Conservation (phyloP, 1,284 basidiomycete genomes). For the Tausonia pullulans region DNA sequence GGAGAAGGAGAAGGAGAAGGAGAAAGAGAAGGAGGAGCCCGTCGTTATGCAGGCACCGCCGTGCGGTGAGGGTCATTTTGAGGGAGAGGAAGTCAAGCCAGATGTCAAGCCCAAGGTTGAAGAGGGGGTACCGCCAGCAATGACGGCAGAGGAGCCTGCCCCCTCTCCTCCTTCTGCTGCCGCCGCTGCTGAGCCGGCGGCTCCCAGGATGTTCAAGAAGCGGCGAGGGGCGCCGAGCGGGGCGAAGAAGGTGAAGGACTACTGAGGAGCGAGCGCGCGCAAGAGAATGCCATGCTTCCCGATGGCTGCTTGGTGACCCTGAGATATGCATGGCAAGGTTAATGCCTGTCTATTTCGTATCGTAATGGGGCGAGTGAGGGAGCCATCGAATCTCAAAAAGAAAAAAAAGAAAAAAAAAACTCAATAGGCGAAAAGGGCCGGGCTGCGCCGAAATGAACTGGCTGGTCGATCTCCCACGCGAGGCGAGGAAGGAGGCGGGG, state of each 20-base stretch:
- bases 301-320: background rate
- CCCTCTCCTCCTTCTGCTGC: background rate
- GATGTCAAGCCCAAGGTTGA: conserved; percentile 2
- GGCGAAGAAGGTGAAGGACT: conserved; percentile 16
- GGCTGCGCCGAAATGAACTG: too few relatives aligned
- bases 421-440: too few relatives aligned
- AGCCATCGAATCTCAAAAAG: too few relatives aligned
- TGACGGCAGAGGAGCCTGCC: background rate
- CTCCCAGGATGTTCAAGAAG: conserved; percentile 33
- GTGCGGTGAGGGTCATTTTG: too few relatives aligned
- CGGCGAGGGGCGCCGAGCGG: conserved; percentile 29
- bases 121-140: background rate
- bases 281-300: too few relatives aligned
- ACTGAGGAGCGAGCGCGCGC: conserved; percentile 17
- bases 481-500: background rate
- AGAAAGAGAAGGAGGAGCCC: background rate
- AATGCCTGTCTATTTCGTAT: background rate
- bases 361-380: background rate
- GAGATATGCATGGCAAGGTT: background rate
- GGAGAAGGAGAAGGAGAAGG: conserved; percentile 17
- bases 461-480: background rate
- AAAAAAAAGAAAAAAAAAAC: too few relatives aligned
- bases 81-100: conserved; percentile 18
- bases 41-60: too few relatives aligned
- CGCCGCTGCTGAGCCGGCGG: conserved; percentile 14